phyloP scores from a whole-genome alignment of 2,329 filamentous ascomycete species.

The Ophiosphaerella korrae region DNA sequence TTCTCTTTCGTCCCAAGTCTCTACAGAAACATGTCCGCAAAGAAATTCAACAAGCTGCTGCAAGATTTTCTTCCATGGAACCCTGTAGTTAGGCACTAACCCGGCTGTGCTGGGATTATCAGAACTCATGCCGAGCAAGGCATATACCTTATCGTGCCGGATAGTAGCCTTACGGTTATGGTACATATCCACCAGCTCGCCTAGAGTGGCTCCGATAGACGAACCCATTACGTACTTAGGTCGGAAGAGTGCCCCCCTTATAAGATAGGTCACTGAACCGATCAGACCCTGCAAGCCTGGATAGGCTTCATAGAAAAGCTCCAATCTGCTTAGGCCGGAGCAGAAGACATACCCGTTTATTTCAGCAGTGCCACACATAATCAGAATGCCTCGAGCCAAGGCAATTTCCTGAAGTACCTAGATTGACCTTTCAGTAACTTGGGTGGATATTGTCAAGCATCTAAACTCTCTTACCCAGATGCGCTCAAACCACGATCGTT shows the following conservation, averaged over 20 bases:
- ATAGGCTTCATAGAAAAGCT: too few species aligned
- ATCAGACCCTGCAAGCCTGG: background rate
- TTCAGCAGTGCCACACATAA: too few species aligned
- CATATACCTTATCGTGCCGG: slow-evolving; percentile 16
- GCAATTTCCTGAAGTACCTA: too few species aligned
- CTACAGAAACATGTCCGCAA: slow-evolving; percentile 11
- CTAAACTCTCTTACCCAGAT: slow-evolving; percentile 20
- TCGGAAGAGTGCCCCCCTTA: slow-evolving; percentile 12
- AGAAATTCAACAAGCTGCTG: slow-evolving; percentile 10
- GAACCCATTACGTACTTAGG: slow-evolving; percentile 1
- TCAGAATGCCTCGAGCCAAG: too few species aligned
- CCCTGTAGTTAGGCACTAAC: slow-evolving; percentile 5
- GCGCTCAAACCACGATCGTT: slow-evolving; percentile 24
- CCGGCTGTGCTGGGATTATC: background rate
- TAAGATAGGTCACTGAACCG: slow-evolving; percentile 9
- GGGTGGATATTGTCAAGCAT: too few species aligned
- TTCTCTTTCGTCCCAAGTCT: slow-evolving; percentile 1
- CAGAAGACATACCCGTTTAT: too few species aligned
- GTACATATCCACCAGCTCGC: slow-evolving; percentile 17
- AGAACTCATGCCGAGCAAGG: slow-evolving; percentile 14
- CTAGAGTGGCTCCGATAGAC: slow-evolving; percentile 2
- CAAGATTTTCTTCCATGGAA: slow-evolving; percentile 18
- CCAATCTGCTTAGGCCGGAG: too few species aligned
- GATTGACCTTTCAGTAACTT: too few species aligned
- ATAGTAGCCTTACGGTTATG: slow-evolving; percentile 10